These are phyloP conservation scores for Periconia sp. DNA, from an alignment of 2,329 filamentous ascomycete species.

Conservation along the genomic window DNA sequence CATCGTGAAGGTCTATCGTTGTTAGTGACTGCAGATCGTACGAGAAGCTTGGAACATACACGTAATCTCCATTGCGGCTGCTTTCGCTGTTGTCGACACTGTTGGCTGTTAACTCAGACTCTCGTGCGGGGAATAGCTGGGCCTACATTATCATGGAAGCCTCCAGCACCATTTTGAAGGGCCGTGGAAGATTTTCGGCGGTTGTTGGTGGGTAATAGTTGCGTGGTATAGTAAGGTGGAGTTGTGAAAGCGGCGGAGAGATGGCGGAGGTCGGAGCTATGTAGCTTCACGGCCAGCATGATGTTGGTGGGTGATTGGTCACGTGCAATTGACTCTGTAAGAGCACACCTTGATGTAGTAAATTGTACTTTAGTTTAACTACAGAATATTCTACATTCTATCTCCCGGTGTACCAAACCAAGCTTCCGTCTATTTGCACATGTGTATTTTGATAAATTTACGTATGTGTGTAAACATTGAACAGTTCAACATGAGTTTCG, in stretches of 20 bases:
- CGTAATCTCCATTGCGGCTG: slow-evolving; percentile 92
- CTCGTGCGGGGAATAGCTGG: not conserved
- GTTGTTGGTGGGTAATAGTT: not conserved
- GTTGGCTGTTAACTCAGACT: slow-evolving; percentile 23
- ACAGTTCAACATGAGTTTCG: not conserved
- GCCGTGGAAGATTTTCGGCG: slow-evolving; percentile 6
- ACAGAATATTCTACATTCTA: too few species aligned
- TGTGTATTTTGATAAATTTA: too few species aligned
- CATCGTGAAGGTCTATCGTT: slow-evolving; percentile 79
- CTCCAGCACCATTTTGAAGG: slow-evolving; percentile 89
- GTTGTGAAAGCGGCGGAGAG: slow-evolving; percentile 2
- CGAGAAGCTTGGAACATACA: slow-evolving; percentile 46
- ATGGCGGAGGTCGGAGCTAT: slow-evolving; percentile 9
- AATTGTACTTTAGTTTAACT: too few species aligned
- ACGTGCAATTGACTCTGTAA: not conserved
- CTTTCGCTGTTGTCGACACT: slow-evolving; percentile 98
- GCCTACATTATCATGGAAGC: slow-evolving; percentile 90
- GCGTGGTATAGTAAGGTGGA: slow-evolving; percentile 4
- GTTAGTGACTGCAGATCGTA: slow-evolving; percentile 25
- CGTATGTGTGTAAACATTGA: not conserved
- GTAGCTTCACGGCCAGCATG: slow-evolving; percentile 1
- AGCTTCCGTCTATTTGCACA: too few species aligned
- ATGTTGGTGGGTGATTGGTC: not conserved
- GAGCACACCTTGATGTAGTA: too few species aligned
- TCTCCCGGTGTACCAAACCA: too few species aligned